Percentiles rank a stretch among this genome's conserved stretches.
Conservation (phyloP, 164 flowering plant species). For the Vitis rotundifolia region DNA sequence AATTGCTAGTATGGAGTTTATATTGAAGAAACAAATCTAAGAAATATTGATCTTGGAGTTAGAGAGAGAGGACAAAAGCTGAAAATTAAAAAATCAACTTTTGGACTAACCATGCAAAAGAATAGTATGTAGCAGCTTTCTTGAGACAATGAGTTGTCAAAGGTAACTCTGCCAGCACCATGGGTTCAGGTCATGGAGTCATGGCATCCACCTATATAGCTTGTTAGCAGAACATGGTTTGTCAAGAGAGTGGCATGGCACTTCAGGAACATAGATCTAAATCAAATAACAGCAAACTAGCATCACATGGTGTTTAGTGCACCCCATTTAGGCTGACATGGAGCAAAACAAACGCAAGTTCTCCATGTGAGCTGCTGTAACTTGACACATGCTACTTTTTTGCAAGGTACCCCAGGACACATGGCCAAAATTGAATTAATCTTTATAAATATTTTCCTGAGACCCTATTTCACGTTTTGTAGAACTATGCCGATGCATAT, state of each 20-base stretch:
- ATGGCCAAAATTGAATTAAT: background rate
- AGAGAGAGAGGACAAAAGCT: constrained; percentile 23
- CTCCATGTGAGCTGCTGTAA: constrained; percentile 15
- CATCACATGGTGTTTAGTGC: constrained; percentile 7
- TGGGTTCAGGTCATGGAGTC: constrained; percentile 20
- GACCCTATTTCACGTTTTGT: constrained; percentile 3
- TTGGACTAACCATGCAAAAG: background rate
- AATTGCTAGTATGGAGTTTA: background rate
- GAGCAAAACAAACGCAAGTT: constrained; percentile 10
- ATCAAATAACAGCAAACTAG: constrained; percentile 1
- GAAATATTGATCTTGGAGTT: no score
- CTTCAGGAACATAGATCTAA: constrained; percentile 9
- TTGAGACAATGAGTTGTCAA: constrained; percentile 6
- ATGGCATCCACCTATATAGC: constrained; percentile 17
- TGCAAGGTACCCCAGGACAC: background rate
- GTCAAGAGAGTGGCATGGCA: background rate
- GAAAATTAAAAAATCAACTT: constrained; percentile 15
- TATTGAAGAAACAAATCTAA: no score
- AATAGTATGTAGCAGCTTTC: background rate
- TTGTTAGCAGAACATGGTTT: constrained; percentile 7
- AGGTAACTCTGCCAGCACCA: constrained; percentile 8
- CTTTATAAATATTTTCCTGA: no score
- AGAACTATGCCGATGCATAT: background rate
- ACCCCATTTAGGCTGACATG: constrained; percentile 20
- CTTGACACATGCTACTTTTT: constrained; percentile 3